A percentile compares a stretch with the other conserved stretches of the same genome.
phyloP scores from a whole-genome alignment of 805 yeast genomes.

The Kodamaea kaohsiungensis region DNA sequence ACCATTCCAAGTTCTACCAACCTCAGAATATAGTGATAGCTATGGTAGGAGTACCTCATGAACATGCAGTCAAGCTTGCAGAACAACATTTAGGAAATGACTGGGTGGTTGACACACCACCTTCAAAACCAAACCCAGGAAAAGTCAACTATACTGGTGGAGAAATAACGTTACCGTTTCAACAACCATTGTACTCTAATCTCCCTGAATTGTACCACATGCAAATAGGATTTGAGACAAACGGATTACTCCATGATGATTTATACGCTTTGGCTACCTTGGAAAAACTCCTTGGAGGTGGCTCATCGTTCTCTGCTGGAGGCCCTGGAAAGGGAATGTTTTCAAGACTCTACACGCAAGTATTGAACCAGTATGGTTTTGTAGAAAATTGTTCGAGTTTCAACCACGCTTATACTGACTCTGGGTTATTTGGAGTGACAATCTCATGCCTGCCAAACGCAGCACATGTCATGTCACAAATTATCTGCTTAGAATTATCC shows the following conservation, averaged over 20 bases:
- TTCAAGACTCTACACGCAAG: constrained; percentile 87
- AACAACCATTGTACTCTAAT: constrained; percentile 43
- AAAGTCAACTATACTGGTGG: constrained; percentile 63
- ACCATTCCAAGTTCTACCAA: constrained; percentile 64
- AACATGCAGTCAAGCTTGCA: constrained; percentile 63
- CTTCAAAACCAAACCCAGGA: constrained; percentile 42
- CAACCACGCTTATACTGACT: constrained; percentile 86
- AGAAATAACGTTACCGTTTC: constrained; percentile 39
- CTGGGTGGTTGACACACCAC: constrained; percentile 34
- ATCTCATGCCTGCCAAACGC: constrained; percentile 85
- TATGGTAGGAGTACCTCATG: constrained; percentile 80
- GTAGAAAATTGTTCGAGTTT: constrained; percentile 87
- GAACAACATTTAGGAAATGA: constrained; percentile 59
- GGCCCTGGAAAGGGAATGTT: constrained; percentile 99
- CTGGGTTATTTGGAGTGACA: constrained; percentile 89
- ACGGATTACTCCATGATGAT: constrained; percentile 80
- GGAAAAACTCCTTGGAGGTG: constrained; percentile 92
- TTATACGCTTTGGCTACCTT: constrained; percentile 87
- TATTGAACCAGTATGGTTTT: constrained; percentile 86
- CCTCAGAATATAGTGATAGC: constrained; percentile 86
- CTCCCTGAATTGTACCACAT: constrained; percentile 82
- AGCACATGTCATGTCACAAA: constrained; percentile 78
- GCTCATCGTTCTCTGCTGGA: constrained; percentile 97
- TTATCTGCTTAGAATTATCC: constrained; percentile 53
- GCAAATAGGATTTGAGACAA: constrained; percentile 85